These are phyloP conservation scores for Insectozyma bohioensis DNA, from an alignment of 1,139 yeast species.

Conservation along the genomic window DNA sequence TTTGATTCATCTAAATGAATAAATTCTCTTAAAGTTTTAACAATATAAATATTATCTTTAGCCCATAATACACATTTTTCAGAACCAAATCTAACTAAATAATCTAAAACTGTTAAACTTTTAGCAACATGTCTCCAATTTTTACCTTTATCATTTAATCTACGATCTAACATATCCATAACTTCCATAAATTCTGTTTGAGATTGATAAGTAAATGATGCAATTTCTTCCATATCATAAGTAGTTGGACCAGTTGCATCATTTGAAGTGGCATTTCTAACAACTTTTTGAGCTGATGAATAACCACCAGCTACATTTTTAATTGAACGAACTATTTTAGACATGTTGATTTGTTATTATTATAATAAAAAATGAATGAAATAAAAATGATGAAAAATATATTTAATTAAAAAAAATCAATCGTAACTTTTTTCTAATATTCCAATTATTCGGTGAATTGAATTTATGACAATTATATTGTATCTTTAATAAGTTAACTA, in stretches of 20 bases:
- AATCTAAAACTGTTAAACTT: slow-evolving; percentile 84
- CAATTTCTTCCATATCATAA: slow-evolving; percentile 80
- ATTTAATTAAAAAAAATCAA: too few relatives aligned
- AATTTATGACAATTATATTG: slow-evolving; percentile 2
- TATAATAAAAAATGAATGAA: not conserved
- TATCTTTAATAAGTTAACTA: too few relatives aligned
- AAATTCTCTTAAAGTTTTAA: slow-evolving; percentile 90
- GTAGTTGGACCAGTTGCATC: slow-evolving; percentile 85
- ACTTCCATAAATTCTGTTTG: slow-evolving; percentile 82
- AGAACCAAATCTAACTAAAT: slow-evolving; percentile 81
- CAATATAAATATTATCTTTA: slow-evolving; percentile 82
- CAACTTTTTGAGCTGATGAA: slow-evolving; percentile 80
- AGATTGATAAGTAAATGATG: slow-evolving; percentile 68
- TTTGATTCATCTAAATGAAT: slow-evolving; percentile 79
- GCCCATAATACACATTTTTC: slow-evolving; percentile 95
- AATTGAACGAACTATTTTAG: slow-evolving; percentile 81
- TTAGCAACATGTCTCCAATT: slow-evolving; percentile 98
- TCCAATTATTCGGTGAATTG: too few relatives aligned
- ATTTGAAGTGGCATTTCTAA: slow-evolving; percentile 91
- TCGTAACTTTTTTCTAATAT: too few relatives aligned
- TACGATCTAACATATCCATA: slow-evolving; percentile 93
- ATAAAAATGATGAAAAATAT: too few relatives aligned
- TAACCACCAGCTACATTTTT: slow-evolving; percentile 95
- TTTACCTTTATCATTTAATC: slow-evolving; percentile 95
- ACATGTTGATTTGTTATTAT: slow-evolving; percentile 39